Evolutionary conservation across 2,329 filamentous ascomycete species (phyloP).

Genomic region (Fusarium sp.): DNA sequence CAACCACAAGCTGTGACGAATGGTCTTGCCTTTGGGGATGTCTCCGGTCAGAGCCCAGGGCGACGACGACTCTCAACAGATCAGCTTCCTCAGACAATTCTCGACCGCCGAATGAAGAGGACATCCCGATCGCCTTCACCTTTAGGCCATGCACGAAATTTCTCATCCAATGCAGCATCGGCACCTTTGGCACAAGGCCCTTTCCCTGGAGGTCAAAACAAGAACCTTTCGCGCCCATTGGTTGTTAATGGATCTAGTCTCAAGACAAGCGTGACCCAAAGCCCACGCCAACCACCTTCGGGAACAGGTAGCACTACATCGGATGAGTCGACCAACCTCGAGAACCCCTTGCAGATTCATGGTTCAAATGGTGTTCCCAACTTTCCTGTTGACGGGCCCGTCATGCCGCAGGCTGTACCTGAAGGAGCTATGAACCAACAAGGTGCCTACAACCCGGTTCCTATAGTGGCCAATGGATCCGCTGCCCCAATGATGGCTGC

Average conservation of each 20-base stretch:
- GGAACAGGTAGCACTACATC: slow-evolving; percentile 26
- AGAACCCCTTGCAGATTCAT: slow-evolving; percentile 45
- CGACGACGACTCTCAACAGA: slow-evolving; percentile 63
- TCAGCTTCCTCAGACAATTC: slow-evolving; percentile 62
- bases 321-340: slow-evolving; percentile 40
- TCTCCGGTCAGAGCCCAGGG: slow-evolving; percentile 52
- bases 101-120: slow-evolving; percentile 63
- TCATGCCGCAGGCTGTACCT: slow-evolving; percentile 4
- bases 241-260: slow-evolving; percentile 62
- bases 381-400: slow-evolving; percentile 25
- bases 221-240: slow-evolving; percentile 55
- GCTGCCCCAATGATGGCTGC: slow-evolving; percentile 37
- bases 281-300: slow-evolving; percentile 30
- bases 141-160: slow-evolving; percentile 59
- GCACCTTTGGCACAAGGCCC: slow-evolving; percentile 52
- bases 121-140: slow-evolving; percentile 67
- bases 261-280: slow-evolving; percentile 47
- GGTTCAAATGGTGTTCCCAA: slow-evolving; percentile 15
- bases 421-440: slow-evolving; percentile 32
- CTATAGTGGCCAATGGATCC: slow-evolving; percentile 51
- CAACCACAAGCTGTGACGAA: slow-evolving; percentile 45
- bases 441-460: slow-evolving; percentile 39
- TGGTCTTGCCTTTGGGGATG: slow-evolving; percentile 60
- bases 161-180: slow-evolving; percentile 53
- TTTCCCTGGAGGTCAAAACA: slow-evolving; percentile 50